Evolutionary conservation across 768 basidiomycete genomes (phyloP).

Genomic region (Termitomyces sp.): DNA sequence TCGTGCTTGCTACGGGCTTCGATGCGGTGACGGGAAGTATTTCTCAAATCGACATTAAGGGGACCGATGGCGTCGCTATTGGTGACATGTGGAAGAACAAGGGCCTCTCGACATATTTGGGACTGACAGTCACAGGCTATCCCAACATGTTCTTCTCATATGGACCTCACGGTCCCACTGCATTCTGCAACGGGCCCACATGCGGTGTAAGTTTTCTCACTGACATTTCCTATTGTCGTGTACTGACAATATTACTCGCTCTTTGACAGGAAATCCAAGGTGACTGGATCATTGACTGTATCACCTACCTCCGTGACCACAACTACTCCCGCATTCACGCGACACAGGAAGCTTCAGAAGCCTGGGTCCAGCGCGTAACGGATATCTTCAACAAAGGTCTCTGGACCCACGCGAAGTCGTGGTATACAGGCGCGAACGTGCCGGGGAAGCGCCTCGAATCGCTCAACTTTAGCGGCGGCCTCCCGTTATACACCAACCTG

Average conservation of each 20-base stretch:
- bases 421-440: too few species aligned
- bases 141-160: constrained; percentile 26
- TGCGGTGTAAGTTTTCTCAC: constrained; percentile 13
- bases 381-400: constrained; percentile 8
- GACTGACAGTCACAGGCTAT: constrained; percentile 15
- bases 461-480: constrained; percentile 20
- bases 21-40: constrained; percentile 21
- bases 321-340: constrained; percentile 10
- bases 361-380: too few species aligned
- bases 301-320: constrained; percentile 14
- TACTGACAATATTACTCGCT: background rate
- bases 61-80: constrained; percentile 8
- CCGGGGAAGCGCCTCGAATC: too few species aligned
- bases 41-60: constrained; percentile 16
- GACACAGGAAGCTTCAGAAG: constrained; percentile 10
- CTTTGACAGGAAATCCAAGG: constrained; percentile 19
- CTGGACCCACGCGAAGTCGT: constrained; percentile 18
- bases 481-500: constrained; percentile 14
- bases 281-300: too few species aligned
- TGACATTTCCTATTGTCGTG: background rate
- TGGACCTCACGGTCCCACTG: too few species aligned
- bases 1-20: too few species aligned
- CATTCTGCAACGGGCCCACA: too few species aligned
- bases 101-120: too few species aligned
- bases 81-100: constrained; percentile 18